phyloP scores from a whole-genome alignment of 768 basidiomycete species.

The Termitomyces heimii region DNA sequence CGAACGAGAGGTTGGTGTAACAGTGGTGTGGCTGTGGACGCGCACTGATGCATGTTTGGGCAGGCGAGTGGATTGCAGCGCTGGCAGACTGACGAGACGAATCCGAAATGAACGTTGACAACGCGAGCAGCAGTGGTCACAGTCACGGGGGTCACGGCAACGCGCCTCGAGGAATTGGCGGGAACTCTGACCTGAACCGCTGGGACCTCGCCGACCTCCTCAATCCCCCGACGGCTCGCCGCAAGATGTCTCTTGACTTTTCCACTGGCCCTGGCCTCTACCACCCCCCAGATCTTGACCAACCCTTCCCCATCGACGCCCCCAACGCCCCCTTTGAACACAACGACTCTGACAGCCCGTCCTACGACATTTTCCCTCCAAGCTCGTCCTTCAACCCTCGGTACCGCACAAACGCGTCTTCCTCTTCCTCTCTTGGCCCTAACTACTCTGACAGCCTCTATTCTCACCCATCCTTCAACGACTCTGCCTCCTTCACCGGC shows the following conservation, averaged over 20 bases:
- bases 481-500: constrained; percentile 51
- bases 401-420: constrained; percentile 69
- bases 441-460: constrained; percentile 56
- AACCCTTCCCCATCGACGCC: constrained; percentile 38
- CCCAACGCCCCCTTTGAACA: constrained; percentile 40
- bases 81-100: constrained; percentile 38
- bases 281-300: constrained; percentile 51
- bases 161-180: constrained; percentile 29
- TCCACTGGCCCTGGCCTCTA: constrained; percentile 35
- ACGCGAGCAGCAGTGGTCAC: constrained; percentile 14
- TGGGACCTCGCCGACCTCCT: constrained; percentile 42
- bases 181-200: constrained; percentile 27
- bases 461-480: constrained; percentile 51
- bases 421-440: constrained; percentile 61
- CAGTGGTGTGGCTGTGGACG: background rate
- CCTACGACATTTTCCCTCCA: constrained; percentile 62
- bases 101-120: constrained; percentile 41
- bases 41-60: background rate
- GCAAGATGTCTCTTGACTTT: constrained; percentile 56
- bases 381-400: constrained; percentile 43
- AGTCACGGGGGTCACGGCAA: constrained; percentile 20
- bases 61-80: background rate
- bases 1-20: background rate
- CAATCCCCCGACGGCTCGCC: constrained; percentile 26
- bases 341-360: constrained; percentile 45